Base-by-base conservation (phyloP, 192 early-diverging fungal genomes). In the Podila clonocystis region DNA sequence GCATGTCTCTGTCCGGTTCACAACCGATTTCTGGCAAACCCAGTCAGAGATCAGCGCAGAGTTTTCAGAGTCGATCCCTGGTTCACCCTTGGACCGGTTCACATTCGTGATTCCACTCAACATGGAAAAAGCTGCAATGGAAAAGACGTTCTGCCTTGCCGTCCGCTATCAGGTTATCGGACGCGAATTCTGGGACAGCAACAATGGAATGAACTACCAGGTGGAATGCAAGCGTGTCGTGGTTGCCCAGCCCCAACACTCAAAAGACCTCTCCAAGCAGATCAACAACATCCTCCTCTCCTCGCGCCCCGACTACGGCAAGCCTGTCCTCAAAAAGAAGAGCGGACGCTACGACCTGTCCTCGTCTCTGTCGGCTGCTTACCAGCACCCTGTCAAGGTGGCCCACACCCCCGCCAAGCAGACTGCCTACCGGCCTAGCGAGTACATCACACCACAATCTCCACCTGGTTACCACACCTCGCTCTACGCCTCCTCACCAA, bases 171-270 rank as follows among this genome's bases (percentile, higher is more conserved):
- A 76, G 26, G 95, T 96, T 22, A 86, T 85, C 24, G 91, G 90
- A 7, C 68, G 65, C 29, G 93, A 94, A 79, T 89, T 90, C 83
- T 99, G 97, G 97, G 97, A 99, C 88, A 99, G 96, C 85, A 99
- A 99, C 89, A 72, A 75, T 67, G 94, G 94, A 52, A 79, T 84
- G 63, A 99, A 99, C 87, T 96, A 96, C 86, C 85, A 90, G 66
- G 86, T 95, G 67, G 82, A 86, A 61, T 76, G 85, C 58, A 80
- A 83, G 34, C 73, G 70, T 55, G 65, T 75, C 6, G 36, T 67
- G 1, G 55, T 62, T 15, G 41, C 72, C 7, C 62, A 70, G n/a
- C 17, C 52, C 26, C 62, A 63, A n/a, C 12, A 31, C n/a, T 6
- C 49, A 19, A 63, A 60, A 17, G 67, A 70, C 11, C 63, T 82